Base-by-base conservation (phyloP, 2,329 filamentous ascomycete species). In the Sporothrix luriei region DNA sequence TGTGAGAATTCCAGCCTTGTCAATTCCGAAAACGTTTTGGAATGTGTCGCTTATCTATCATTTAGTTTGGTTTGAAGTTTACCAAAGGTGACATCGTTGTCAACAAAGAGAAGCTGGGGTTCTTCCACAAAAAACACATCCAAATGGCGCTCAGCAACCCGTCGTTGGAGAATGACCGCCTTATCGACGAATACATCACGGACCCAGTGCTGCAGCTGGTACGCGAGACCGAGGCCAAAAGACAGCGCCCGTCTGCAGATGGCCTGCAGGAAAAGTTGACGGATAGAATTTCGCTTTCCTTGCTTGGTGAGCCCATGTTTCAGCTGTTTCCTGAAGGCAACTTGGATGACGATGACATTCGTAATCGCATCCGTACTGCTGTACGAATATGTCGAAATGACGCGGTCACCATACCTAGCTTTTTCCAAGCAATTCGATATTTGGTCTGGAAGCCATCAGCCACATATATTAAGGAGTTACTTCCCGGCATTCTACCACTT, bases 21-120 rank as follows among this genome's bases (percentile, higher is more conserved):
- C 11, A 11, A 4, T 14, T 10, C 65, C 40, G 16, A 40, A 55
- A n/a, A 11, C 16, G 16, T 66, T 13, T 33, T 71, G 59, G 76
- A 80, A 68, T 81, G 66, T 54, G 14, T 26, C 11, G 21, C 19
- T 59, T 13, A 65, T 33, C 48, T n/a, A 1, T 16, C 3, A 13
- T 55, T 19, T 71, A 92, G 86, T 94, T 97, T 77, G 88, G 89
- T 59, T 84, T 97, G 73, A 93, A 93, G 76, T 96, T 97, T 80
- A 98, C 93, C 3, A 92, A 91, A 75, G 94, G 94, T 11, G 94
- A 97, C 77, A 92, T 94, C 7, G 90, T 91, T 16, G 92, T 97
- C 21, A 88, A 91, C 24, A 86, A 90, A 66, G 87, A 89, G 64
- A 99, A 98, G 77, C 84, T 98, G 19, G 85, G 87, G 74, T 92